A percentile compares a stretch with the other conserved stretches of the same genome.
These are phyloP conservation scores for Echinochloa phyllopogon DNA, from an alignment of 176 grass and related monocot genomes.

Conservation along the genomic window DNA sequence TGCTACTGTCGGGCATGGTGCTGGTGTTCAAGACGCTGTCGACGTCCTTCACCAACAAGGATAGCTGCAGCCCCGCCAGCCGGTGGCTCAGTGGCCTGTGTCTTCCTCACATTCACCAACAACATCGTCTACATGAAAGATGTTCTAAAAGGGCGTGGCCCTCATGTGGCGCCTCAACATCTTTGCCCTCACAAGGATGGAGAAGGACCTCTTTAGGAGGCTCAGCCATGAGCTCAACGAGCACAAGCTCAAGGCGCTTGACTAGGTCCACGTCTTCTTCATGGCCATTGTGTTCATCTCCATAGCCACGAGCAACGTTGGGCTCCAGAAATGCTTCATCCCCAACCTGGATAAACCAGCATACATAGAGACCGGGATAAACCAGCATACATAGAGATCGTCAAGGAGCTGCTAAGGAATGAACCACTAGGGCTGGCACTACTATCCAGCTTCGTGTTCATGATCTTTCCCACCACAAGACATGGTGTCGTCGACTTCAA, in stretches of 20 bases:
- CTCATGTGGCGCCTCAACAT: not conserved
- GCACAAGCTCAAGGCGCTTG: not conserved
- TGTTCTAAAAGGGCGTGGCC: not conserved
- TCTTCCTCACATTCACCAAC: slow-evolving; percentile 24
- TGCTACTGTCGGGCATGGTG: not conserved
- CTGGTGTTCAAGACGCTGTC: slow-evolving; percentile 17
- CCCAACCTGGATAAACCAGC: not conserved
- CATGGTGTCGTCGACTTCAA: not conserved
- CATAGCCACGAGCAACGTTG: not conserved
- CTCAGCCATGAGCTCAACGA: not conserved
- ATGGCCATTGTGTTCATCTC: slow-evolving; percentile 15
- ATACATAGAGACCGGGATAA: too few relatives aligned
- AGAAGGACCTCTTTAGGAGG: not conserved
- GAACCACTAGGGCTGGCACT: not conserved
- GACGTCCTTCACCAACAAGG: slow-evolving; percentile 13
- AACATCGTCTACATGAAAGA: not conserved
- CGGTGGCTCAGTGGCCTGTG: not conserved
- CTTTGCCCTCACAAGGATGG: not conserved
- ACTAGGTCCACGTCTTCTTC: slow-evolving; percentile 12
- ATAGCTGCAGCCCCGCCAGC: not conserved
- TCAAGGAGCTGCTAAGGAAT: not conserved
- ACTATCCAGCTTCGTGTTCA: not conserved
- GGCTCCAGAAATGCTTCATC: slow-evolving; percentile 12
- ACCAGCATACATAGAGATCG: not conserved
- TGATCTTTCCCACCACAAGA: slow-evolving; percentile 11